These are phyloP conservation scores for Pseudogymnoascus sp. DNA, from an alignment of 2,329 filamentous ascomycete genomes.

Conservation along the genomic window DNA sequence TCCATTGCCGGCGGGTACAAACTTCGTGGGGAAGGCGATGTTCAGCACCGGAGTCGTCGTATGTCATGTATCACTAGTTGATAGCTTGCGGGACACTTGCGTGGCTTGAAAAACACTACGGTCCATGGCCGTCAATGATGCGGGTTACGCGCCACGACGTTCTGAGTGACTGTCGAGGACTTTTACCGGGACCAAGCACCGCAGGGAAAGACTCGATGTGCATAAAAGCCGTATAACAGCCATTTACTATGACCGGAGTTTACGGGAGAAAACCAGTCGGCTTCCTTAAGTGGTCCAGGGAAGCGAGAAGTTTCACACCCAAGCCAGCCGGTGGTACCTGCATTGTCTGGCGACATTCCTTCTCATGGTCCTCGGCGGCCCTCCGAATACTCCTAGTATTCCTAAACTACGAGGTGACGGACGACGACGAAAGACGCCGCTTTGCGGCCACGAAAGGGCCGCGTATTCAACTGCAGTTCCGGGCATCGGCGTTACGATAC, in stretches of 20 bases:
- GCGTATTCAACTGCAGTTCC: background rate
- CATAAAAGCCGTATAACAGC: background rate
- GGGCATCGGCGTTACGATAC: background rate
- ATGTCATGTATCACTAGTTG: background rate
- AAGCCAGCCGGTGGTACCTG: background rate
- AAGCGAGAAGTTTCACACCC: constrained; percentile 1
- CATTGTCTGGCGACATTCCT: background rate
- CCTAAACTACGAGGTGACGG: background rate
- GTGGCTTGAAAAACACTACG: background rate
- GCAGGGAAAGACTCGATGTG: background rate
- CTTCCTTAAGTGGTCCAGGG: background rate
- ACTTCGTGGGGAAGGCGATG: background rate
- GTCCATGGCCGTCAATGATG: background rate
- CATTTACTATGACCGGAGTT: background rate
- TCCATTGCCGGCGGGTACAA: constrained; percentile 1
- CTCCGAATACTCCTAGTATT: background rate
- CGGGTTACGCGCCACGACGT: background rate
- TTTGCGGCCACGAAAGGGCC: background rate
- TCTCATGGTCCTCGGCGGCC: background rate
- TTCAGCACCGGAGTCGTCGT: background rate
- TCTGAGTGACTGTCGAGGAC: background rate
- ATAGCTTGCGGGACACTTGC: background rate
- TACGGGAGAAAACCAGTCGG: background rate
- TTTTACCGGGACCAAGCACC: background rate
- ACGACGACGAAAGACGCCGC: background rate